These are phyloP conservation scores for Mortierella sp. DNA, from an alignment of 371 early-diverging fungal genomes.

Conservation along the genomic window DNA sequence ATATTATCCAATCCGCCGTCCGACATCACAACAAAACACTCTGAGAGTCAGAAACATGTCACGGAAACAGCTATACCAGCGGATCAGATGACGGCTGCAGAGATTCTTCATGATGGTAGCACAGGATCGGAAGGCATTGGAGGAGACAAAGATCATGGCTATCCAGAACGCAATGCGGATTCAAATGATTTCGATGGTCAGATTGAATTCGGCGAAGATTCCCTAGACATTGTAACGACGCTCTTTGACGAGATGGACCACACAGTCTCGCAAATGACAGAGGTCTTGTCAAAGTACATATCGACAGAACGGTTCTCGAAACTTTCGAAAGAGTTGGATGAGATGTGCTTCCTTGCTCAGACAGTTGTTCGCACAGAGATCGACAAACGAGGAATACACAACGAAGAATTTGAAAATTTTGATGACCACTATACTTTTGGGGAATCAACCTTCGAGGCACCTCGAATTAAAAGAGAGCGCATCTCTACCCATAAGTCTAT, in stretches of 20 bases:
- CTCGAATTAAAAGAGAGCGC: neutral
- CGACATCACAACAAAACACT: neutral
- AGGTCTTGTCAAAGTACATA: slow-evolving; percentile 28
- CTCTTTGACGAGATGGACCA: slow-evolving; percentile 39
- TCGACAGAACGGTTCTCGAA: slow-evolving; percentile 26
- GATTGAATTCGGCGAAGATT: neutral
- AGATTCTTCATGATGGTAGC: neutral
- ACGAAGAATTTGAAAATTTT: neutral
- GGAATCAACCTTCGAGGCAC: neutral
- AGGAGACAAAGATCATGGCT: neutral
- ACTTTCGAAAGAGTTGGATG: slow-evolving; percentile 22
- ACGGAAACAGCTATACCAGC: neutral
- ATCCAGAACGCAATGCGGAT: neutral
- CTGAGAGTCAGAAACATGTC: neutral
- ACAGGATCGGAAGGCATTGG: neutral
- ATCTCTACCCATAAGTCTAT: neutral
- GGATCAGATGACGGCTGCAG: neutral
- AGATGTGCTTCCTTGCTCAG: slow-evolving; percentile 25
- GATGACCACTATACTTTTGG: neutral
- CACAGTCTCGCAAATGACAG: slow-evolving; percentile 22
- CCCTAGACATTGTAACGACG: slow-evolving; percentile 12
- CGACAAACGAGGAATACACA: slow-evolving; percentile 2
- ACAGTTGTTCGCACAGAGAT: slow-evolving; percentile 17
- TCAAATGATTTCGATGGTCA: neutral
- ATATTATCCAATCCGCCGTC: neutral